Base-by-base conservation (phyloP, 306 rosid species). In the Prunus kanzakura region DNA sequence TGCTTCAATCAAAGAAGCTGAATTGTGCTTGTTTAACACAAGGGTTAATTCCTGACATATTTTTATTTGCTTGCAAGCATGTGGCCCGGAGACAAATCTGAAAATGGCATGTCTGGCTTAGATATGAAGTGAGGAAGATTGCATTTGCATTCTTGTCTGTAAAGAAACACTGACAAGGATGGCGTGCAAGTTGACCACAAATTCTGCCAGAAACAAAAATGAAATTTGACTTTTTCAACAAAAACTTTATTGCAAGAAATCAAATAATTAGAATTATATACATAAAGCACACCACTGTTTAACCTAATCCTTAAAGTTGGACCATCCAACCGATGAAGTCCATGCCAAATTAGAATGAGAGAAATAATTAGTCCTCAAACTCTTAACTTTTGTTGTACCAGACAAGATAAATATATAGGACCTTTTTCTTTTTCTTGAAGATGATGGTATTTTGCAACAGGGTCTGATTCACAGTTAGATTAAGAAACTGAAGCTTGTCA, bases 241-340 rank as follows among this genome's bases (percentile, higher is more conserved):
- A 18, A 0, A 25, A 12, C 14, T 11, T 46, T 1, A 27, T 0
- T 4, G 11, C 77, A 73, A 73, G 55, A 45, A 73, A 73, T 22
- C 45, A 25, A 22, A 43, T 22, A 9, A 16, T 15, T 27, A 19
- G 11, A 16, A 38, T 9, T 2, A 18, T 13, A 64, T 16, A 8
- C 12, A 3, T 2, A 16, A 4, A 22, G 3, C 3, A 8, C 69
- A 4, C 12, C 29, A 20, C 38, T 20, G 78, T 74, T 72, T 51
- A 70, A 80, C 77, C 90, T 57, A 84, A 71, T 56, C 43, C 71
- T 64, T 65, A 45, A 72, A 80, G 9, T 38, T 38, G 43, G 43
- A 38, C 43, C 2, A 38, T 38, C 43, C 9, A 38, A 38, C 43
- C 67, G 29, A 27, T 62, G 16, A 75, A 52, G 71, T 69, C 41